Conservation (phyloP, 768 basidiomycete species). For the Leucosporidium yakuticum region DNA sequence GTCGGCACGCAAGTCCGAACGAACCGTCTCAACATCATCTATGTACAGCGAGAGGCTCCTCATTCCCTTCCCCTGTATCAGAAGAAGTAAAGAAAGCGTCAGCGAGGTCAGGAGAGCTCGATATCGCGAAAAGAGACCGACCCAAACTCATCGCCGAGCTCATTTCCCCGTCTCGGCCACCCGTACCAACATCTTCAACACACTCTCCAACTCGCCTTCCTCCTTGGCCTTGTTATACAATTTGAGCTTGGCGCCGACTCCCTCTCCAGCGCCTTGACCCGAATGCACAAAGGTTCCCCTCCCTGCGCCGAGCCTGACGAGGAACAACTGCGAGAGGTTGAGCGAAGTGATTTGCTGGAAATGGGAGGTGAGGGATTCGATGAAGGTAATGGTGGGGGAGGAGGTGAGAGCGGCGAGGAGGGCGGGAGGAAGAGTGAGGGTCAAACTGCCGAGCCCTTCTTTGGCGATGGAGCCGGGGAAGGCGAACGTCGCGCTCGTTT, state of each 20-base stretch:
- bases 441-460: constrained; percentile 5
- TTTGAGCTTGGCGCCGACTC: not conserved
- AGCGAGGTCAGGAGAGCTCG: too few relatives aligned
- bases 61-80: too few relatives aligned
- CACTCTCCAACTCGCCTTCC: not conserved
- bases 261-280: not conserved
- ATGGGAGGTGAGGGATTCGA: not conserved
- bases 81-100: too few relatives aligned
- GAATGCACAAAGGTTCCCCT: constrained; percentile 9
- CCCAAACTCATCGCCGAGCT: too few relatives aligned
- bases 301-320: constrained; percentile 6
- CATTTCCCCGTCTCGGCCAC: not conserved
- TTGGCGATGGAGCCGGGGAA: constrained; percentile 3
- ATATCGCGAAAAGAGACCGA: too few relatives aligned
- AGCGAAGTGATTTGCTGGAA: not conserved
- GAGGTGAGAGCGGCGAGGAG: not conserved
- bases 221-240: not conserved
- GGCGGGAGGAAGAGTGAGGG: constrained; percentile 11
- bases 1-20: too few relatives aligned
- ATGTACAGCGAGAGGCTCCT: too few relatives aligned
- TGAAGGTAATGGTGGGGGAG: not conserved
- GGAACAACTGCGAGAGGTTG: not conserved
- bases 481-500: not conserved
- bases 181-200: not conserved
- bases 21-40: too few relatives aligned